phyloP scores from a whole-genome alignment of 2,329 filamentous ascomycete genomes.

The Diaporthe longicolla region DNA sequence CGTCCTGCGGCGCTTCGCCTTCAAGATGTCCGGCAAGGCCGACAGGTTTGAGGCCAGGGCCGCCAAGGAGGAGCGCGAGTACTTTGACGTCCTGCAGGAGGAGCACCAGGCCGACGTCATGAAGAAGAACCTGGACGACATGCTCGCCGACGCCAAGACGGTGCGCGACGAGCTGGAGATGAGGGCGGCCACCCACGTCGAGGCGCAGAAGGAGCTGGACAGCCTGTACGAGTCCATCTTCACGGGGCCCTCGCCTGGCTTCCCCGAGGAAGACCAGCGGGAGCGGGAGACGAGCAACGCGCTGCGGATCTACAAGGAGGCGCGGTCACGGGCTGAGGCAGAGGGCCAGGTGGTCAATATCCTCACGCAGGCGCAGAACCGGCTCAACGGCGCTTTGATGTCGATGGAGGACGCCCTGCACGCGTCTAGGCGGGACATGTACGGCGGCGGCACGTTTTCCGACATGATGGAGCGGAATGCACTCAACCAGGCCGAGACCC shows the following conservation, averaged over 20 bases:
- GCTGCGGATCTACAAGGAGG: slow-evolving; percentile 55
- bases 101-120: slow-evolving; percentile 61
- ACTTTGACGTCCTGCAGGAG: slow-evolving; percentile 65
- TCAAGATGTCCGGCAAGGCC: slow-evolving; percentile 64
- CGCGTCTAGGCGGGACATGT: slow-evolving; percentile 62
- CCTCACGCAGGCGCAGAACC: slow-evolving; percentile 56
- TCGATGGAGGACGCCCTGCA: slow-evolving; percentile 59
- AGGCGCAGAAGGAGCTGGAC: slow-evolving; percentile 63
- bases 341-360: slow-evolving; percentile 58
- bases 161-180: slow-evolving; percentile 54
- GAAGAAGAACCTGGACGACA: slow-evolving; percentile 55
- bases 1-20: slow-evolving; percentile 65
- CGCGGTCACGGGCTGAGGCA: slow-evolving; percentile 53
- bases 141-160: slow-evolving; percentile 57
- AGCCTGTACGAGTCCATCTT: slow-evolving; percentile 68
- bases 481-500: slow-evolving; percentile 62
- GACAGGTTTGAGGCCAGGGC: slow-evolving; percentile 64
- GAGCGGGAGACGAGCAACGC: slow-evolving; percentile 56
- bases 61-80: slow-evolving; percentile 68
- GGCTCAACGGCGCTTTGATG: slow-evolving; percentile 53
- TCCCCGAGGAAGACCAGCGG: slow-evolving; percentile 66
- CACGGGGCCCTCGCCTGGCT: slow-evolving; percentile 64
- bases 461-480: slow-evolving; percentile 69
- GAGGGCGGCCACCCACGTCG: slow-evolving; percentile 53
- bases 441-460: slow-evolving; percentile 61